These are phyloP conservation scores for Acer campestre DNA, from an alignment of 345 rosid genomes.

Conservation along the genomic window DNA sequence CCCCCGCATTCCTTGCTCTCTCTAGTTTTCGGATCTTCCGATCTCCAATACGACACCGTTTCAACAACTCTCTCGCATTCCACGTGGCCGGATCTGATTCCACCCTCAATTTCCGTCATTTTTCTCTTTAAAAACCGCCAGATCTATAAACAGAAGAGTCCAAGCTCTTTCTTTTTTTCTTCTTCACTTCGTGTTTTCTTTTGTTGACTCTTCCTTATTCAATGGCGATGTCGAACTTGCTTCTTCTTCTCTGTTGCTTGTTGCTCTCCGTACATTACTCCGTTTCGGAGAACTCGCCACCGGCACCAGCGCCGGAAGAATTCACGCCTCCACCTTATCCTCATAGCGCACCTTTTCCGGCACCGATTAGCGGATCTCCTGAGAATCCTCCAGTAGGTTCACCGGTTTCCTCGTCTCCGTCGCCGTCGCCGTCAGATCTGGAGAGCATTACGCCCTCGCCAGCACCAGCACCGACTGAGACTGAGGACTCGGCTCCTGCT, in stretches of 20 bases:
- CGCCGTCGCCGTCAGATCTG: slow-evolving; percentile 36
- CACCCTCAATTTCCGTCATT: neutral
- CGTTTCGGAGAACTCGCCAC: neutral
- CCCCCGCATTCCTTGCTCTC: neutral
- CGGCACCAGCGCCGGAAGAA: neutral
- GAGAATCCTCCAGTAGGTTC: slow-evolving; percentile 29
- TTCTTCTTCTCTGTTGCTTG: neutral
- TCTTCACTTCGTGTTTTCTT: neutral
- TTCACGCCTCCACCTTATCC: neutral
- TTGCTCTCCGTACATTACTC: neutral
- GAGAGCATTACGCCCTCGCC: slow-evolving; percentile 16
- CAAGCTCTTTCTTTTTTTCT: neutral
- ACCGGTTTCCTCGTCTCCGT: neutral
- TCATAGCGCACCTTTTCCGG: neutral
- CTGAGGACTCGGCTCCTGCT: slow-evolving; percentile 27
- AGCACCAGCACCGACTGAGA: slow-evolving; percentile 18
- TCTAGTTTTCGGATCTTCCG: neutral
- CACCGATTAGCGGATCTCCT: slow-evolving; percentile 20
- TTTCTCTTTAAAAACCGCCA: slow-evolving; percentile 6
- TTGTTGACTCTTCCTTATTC: neutral
- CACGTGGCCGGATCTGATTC: neutral
- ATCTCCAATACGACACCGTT: neutral
- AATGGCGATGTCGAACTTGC: neutral
- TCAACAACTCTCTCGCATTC: neutral
- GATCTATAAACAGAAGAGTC: slow-evolving; percentile 9